These are phyloP conservation scores for Tuber calosporum DNA, from an alignment of 495 filamentous ascomycete species.

Conservation along the genomic window DNA sequence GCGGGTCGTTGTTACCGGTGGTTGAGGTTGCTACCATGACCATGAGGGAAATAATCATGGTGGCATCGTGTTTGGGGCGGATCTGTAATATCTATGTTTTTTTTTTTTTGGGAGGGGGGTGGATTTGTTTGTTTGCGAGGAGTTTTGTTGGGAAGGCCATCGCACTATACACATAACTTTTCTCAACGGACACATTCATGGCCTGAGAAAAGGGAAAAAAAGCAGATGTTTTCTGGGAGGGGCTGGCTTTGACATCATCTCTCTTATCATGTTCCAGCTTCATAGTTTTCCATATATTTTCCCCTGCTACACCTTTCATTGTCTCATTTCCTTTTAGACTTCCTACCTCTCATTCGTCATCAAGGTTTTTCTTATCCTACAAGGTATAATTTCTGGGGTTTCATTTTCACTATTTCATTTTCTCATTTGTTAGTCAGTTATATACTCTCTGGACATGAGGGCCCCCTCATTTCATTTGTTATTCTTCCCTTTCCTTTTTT, in stretches of 20 bases:
- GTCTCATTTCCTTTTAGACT: conserved; percentile 1
- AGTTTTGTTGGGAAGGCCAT: not conserved
- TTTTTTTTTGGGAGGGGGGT: not conserved
- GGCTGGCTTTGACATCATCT: not conserved
- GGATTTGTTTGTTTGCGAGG: not conserved
- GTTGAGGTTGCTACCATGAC: not conserved
- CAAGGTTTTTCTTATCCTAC: not conserved
- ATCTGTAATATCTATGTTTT: not conserved
- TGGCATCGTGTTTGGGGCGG: not conserved
- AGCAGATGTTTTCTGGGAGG: not conserved
- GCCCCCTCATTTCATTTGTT: conserved; percentile 22
- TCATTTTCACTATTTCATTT: conserved; percentile 2
- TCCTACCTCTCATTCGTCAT: not conserved
- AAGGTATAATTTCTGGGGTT: not conserved
- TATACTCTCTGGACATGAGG: not conserved
- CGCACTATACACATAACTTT: conserved; percentile 1
- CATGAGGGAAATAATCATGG: not conserved
- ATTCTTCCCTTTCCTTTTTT: conserved; percentile 15
- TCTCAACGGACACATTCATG: not conserved
- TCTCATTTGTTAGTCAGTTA: not conserved
- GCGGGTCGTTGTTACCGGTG: not conserved
- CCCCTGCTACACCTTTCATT: conserved; percentile 2
- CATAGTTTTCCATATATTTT: conserved; percentile 2
- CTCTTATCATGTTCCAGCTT: not conserved
- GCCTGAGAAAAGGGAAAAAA: not conserved